A percentile compares a stretch with the other conserved stretches of the same genome.
Evolutionary conservation across 768 basidiomycete genomes (phyloP).

Genomic region (Pilatotrama ljubarskyi): DNA sequence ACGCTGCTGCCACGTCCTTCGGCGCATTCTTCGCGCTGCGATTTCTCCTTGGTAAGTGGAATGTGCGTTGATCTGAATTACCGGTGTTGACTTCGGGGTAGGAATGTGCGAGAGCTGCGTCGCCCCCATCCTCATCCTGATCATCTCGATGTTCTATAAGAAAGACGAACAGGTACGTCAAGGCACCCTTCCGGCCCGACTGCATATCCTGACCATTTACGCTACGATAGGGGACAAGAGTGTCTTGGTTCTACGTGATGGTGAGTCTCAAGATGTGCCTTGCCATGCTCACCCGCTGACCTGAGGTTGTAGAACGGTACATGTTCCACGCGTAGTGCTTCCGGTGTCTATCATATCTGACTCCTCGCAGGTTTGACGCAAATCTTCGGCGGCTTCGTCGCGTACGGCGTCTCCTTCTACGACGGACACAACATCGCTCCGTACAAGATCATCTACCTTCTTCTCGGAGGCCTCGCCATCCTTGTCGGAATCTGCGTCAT

Average conservation of each 20-base stretch:
- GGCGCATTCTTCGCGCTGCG: constrained; percentile 63
- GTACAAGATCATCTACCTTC: constrained; percentile 62
- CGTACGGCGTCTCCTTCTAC: constrained; percentile 62
- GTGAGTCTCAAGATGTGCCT: constrained; percentile 31
- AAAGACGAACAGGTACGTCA: constrained; percentile 56
- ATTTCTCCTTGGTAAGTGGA: constrained; percentile 52
- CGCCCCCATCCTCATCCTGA: constrained; percentile 59
- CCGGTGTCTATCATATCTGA: neutral
- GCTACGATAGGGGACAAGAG: constrained; percentile 46
- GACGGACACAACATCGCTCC: constrained; percentile 48
- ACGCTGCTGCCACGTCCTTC: constrained; percentile 56
- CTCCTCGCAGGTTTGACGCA: constrained; percentile 40
- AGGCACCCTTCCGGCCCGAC: rapidly evolving
- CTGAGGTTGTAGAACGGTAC: constrained; percentile 44
- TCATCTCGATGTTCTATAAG: constrained; percentile 69
- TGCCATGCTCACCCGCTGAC: neutral
- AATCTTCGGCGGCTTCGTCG: constrained; percentile 63
- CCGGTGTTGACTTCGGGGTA: constrained; percentile 23
- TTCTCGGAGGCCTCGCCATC: constrained; percentile 62
- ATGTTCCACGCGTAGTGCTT: neutral
- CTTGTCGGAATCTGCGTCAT: constrained; percentile 56
- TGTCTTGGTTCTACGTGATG: constrained; percentile 70
- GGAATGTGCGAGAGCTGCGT: constrained; percentile 72
- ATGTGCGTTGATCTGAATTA: neutral
- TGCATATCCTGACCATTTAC: neutral